These are phyloP conservation scores for Cladosporium sphaerospermum DNA, from an alignment of 2,329 filamentous ascomycete species.

Conservation along the genomic window DNA sequence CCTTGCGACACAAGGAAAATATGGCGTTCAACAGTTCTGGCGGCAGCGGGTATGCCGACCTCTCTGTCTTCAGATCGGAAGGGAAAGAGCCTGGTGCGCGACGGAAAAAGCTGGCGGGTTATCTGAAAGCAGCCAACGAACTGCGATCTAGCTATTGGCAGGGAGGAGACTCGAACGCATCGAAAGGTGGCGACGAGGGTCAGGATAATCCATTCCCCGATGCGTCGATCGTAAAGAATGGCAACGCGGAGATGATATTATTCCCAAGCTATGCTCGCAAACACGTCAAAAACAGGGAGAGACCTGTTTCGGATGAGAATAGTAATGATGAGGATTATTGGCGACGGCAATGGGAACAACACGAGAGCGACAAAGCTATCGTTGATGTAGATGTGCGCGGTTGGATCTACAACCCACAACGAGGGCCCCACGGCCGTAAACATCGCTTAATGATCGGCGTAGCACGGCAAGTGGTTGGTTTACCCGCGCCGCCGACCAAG, in stretches of 20 bases:
- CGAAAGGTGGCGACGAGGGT: constrained; percentile 38
- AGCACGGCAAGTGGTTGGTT: constrained; percentile 78
- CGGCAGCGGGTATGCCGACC: constrained; percentile 10
- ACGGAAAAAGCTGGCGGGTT: constrained; percentile 69
- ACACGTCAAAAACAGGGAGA: constrained; percentile 49
- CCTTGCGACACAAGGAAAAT: constrained; percentile 19
- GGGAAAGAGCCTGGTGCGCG: constrained; percentile 60
- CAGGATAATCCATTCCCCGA: constrained; percentile 79
- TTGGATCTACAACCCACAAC: constrained; percentile 87
- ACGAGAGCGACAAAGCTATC: constrained; percentile 75
- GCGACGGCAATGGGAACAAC: constrained; percentile 69
- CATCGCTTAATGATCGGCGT: constrained; percentile 82
- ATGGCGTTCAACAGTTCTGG: constrained; percentile 26
- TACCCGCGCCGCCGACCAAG: constrained; percentile 57
- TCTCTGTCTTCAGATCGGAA: constrained; percentile 32
- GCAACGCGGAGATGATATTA: constrained; percentile 85
- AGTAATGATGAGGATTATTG: constrained; percentile 62
- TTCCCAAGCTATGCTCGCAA: constrained; percentile 89
- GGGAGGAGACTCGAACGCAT: constrained; percentile 34
- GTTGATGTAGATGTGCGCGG: constrained; percentile 93
- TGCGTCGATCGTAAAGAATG: constrained; percentile 70
- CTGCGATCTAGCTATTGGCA: constrained; percentile 57
- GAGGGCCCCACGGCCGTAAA: constrained; percentile 76
- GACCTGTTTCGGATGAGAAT: constrained; percentile 3
- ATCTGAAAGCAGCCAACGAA: constrained; percentile 66